Evolutionary conservation across 805 yeast genomes (phyloP).

Genomic region (Scheffersomyces coipomensis): DNA sequence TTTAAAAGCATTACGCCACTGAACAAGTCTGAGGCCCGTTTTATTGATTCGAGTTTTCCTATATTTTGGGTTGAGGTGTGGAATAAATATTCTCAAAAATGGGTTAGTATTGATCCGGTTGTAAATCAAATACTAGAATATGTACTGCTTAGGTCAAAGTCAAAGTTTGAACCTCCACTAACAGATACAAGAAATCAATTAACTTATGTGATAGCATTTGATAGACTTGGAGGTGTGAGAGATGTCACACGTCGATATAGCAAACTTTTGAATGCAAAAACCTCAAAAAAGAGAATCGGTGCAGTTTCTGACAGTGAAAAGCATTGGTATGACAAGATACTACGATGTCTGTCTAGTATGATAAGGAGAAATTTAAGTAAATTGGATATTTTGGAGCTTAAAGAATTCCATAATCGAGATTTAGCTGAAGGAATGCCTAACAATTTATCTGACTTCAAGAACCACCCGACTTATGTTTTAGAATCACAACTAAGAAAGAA

Average conservation of each 20-base stretch:
- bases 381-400: slow-evolving; percentile 54
- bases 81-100: slow-evolving; percentile 67
- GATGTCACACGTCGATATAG: slow-evolving; percentile 89
- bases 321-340: slow-evolving; percentile 58
- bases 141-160: slow-evolving; percentile 48
- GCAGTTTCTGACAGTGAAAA: slow-evolving; percentile 50
- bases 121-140: slow-evolving; percentile 63
- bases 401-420: slow-evolving; percentile 61
- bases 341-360: slow-evolving; percentile 7
- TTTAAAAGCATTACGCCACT: too few relatives aligned
- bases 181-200: slow-evolving; percentile 57
- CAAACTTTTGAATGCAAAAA: slow-evolving; percentile 66
- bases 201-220: slow-evolving; percentile 77
- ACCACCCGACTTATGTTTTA: slow-evolving; percentile 83
- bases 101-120: slow-evolving; percentile 87
- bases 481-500: slow-evolving; percentile 71
- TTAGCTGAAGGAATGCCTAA: slow-evolving; percentile 85
- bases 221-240: slow-evolving; percentile 57
- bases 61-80: slow-evolving; percentile 94
- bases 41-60: slow-evolving; percentile 49
- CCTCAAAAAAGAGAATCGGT: slow-evolving; percentile 70
- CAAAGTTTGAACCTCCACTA: slow-evolving; percentile 72
- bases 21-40: slow-evolving; percentile 2
- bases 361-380: slow-evolving; percentile 18
- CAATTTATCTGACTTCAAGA: slow-evolving; percentile 74